phyloP scores from a whole-genome alignment of 1,139 yeast species.

The Saccharomyces hybrid region DNA sequence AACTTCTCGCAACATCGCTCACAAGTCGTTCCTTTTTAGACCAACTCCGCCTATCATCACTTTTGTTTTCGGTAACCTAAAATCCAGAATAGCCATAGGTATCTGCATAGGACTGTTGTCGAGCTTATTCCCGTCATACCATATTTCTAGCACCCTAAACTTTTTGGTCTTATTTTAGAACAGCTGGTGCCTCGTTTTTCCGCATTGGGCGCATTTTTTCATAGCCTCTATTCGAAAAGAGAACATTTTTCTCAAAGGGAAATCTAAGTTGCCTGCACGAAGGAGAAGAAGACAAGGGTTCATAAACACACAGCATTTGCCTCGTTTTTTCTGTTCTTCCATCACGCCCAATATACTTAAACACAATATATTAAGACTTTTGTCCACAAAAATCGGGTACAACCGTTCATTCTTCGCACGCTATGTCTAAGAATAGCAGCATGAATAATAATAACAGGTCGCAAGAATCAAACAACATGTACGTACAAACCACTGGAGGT shows the following conservation, averaged over 20 bases:
- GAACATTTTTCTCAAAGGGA: not conserved
- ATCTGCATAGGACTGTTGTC: not conserved
- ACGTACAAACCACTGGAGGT: conserved; percentile 32
- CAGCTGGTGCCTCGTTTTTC: conserved; percentile 1
- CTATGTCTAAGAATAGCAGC: conserved; percentile 14
- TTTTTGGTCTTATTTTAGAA: not conserved
- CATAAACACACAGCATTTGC: not conserved
- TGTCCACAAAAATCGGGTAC: not conserved
- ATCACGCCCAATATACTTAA: not conserved
- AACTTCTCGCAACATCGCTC: not conserved
- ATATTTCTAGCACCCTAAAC: not conserved
- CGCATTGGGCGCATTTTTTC: not conserved
- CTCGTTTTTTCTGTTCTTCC: not conserved
- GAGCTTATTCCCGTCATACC: not conserved
- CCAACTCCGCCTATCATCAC: not conserved
- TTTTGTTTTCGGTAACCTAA: not conserved
- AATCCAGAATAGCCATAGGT: not conserved
- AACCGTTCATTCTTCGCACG: not conserved
- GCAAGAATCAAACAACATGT: conserved; percentile 9
- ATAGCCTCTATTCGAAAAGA: not conserved
- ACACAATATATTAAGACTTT: not conserved
- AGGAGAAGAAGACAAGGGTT: not conserved
- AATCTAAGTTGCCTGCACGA: not conserved
- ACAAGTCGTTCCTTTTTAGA: not conserved
- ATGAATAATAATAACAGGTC: conserved; percentile 9